Evolutionary conservation across 2,329 filamentous ascomycete genomes (phyloP).

Genomic region (Didymella arachidicola): DNA sequence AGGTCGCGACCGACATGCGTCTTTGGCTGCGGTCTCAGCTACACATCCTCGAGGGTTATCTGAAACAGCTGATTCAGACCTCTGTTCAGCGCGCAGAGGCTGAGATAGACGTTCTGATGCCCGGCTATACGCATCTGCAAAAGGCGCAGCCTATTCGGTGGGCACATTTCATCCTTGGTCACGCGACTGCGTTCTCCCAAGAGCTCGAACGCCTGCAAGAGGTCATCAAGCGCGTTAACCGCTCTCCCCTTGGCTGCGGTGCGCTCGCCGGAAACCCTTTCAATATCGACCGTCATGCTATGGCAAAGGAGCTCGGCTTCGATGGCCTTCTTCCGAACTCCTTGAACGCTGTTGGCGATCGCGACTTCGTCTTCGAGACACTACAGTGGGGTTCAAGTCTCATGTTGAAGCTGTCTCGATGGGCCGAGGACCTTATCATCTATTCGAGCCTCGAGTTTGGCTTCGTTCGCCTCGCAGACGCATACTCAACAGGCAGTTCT

Average conservation of each 20-base stretch:
- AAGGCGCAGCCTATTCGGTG: conserved; percentile 82
- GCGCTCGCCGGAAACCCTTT: conserved; percentile 85
- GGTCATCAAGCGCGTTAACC: conserved; percentile 77
- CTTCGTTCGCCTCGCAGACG: conserved; percentile 78
- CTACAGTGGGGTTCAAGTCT: conserved; percentile 81
- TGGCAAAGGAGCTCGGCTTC: conserved; percentile 83
- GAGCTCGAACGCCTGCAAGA: conserved; percentile 82
- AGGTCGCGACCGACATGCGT: conserved; percentile 89
- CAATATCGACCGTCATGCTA: conserved; percentile 77
- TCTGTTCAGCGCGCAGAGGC: conserved; percentile 72
- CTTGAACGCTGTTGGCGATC: conserved; percentile 76
- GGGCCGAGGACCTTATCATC: conserved; percentile 86
- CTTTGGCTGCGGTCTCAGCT: conserved; percentile 84
- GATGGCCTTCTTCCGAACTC: conserved; percentile 77
- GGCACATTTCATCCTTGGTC: conserved; percentile 82
- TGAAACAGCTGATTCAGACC: conserved; percentile 74
- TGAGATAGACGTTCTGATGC: conserved; percentile 82
- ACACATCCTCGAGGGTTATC: conserved; percentile 70
- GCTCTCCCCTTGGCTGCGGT: conserved; percentile 73
- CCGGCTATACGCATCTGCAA: conserved; percentile 88
- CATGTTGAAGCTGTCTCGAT: conserved; percentile 80
- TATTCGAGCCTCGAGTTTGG: conserved; percentile 80
- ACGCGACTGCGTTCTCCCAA: conserved; percentile 72
- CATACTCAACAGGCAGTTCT: conserved; percentile 78
- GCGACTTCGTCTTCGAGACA: conserved; percentile 83